Evolutionary conservation across 768 basidiomycete genomes (phyloP).

Genomic region (Leccinum uliginosum): DNA sequence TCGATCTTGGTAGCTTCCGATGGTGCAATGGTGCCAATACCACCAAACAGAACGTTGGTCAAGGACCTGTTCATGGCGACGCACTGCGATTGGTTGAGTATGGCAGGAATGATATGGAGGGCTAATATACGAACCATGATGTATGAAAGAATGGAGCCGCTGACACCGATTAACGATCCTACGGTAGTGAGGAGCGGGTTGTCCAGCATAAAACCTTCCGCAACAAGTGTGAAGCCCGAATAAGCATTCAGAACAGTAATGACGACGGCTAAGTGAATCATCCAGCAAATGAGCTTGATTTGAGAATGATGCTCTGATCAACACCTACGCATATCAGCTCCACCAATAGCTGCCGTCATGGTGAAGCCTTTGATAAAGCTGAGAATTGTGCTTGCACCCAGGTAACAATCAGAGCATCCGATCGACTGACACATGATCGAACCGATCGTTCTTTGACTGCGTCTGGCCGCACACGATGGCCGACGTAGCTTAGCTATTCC

Average conservation of each 20-base stretch:
- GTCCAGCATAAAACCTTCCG: constrained; percentile 90
- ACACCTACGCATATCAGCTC: constrained; percentile 86
- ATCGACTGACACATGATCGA: too few relatives aligned
- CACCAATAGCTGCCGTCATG: constrained; percentile 87
- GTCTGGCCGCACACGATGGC: too few relatives aligned
- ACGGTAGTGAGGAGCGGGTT: constrained; percentile 80
- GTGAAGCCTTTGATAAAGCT: constrained; percentile 87
- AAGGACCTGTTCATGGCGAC: constrained; percentile 90
- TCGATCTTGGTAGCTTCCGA: constrained; percentile 72
- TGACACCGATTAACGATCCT: constrained; percentile 84
- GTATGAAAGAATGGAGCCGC: constrained; percentile 86
- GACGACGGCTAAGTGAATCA: constrained; percentile 59
- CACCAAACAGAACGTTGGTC: constrained; percentile 83
- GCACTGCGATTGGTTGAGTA: constrained; percentile 46
- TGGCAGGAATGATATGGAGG: not conserved
- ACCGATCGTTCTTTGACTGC: too few relatives aligned
- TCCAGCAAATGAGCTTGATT: constrained; percentile 4
- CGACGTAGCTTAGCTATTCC: too few relatives aligned
- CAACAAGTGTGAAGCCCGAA: constrained; percentile 86
- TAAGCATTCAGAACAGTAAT: constrained; percentile 91
- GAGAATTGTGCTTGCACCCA: constrained; percentile 66
- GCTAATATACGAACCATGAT: constrained; percentile 67
- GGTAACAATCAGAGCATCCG: constrained; percentile 39
- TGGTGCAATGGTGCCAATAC: constrained; percentile 58
- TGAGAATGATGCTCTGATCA: not conserved